These are phyloP conservation scores for Leccinum arenicola DNA, from an alignment of 768 basidiomycete species.

Conservation along the genomic window DNA sequence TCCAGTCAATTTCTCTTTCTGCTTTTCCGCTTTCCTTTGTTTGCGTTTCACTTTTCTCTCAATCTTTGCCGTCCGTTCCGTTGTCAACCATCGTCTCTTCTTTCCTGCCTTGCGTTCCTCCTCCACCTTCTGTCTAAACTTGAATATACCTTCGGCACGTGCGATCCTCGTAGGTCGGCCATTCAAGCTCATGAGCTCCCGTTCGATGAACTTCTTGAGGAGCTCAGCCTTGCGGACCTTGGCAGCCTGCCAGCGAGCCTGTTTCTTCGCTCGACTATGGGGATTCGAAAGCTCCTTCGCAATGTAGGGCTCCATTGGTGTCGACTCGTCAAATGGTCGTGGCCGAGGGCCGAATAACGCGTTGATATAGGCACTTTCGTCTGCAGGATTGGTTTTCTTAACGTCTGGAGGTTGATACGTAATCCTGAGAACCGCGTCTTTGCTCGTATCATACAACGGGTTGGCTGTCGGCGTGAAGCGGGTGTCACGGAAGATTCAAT, in stretches of 20 bases:
- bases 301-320: slow-evolving; percentile 66
- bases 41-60: slow-evolving; percentile 37
- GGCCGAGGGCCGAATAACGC: slow-evolving; percentile 41
- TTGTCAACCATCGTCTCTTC: slow-evolving; percentile 51
- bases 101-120: slow-evolving; percentile 57
- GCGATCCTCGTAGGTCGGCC: slow-evolving; percentile 63
- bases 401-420: slow-evolving; percentile 67
- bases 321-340: slow-evolving; percentile 45
- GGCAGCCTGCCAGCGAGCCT: slow-evolving; percentile 67
- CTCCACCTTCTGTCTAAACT: slow-evolving; percentile 60
- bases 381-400: slow-evolving; percentile 34
- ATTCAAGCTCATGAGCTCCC: slow-evolving; percentile 53
- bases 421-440: slow-evolving; percentile 58
- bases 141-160: slow-evolving; percentile 71
- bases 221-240: slow-evolving; percentile 46
- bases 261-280: slow-evolving; percentile 79
- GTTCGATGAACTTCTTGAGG: slow-evolving; percentile 50
- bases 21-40: slow-evolving; percentile 42
- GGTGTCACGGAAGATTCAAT: slow-evolving; percentile 8
- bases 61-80: slow-evolving; percentile 36
- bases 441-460: slow-evolving; percentile 59
- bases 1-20: slow-evolving; percentile 54
- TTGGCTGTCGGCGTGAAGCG: slow-evolving; percentile 22
- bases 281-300: slow-evolving; percentile 75
- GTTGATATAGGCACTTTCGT: slow-evolving; percentile 61